phyloP scores from a whole-genome alignment of 2,329 filamentous ascomycete species.

The Sporothrix schenckii region DNA sequence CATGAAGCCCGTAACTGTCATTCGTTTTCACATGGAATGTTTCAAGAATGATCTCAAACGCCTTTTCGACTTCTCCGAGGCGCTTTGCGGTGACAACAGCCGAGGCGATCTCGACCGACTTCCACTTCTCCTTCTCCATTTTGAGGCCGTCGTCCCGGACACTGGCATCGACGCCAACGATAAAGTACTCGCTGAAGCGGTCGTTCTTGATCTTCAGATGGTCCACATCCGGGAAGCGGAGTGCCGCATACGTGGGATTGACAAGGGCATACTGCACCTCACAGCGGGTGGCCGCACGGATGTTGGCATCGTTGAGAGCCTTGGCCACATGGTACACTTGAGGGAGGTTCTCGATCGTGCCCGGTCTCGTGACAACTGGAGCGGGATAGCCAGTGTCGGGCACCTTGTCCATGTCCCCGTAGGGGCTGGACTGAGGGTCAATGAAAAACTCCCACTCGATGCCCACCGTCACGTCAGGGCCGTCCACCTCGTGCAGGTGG shows the following conservation, averaged over 20 bases:
- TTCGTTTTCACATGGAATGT: conserved; percentile 14
- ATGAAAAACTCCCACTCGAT: conserved; percentile 30
- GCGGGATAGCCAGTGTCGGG: background rate
- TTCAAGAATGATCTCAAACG: background rate
- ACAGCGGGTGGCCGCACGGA: background rate
- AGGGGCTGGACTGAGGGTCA: conserved; percentile 5
- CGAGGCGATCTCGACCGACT: conserved; percentile 23
- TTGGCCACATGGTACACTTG: conserved; percentile 24
- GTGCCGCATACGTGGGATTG: background rate
- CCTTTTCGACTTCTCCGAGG: background rate
- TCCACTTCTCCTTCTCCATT: background rate
- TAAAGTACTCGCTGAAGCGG: background rate
- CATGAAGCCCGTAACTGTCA: conserved; percentile 26
- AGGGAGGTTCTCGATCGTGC: background rate
- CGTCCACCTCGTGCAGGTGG: background rate
- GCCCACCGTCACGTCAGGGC: background rate
- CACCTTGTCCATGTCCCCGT: conserved; percentile 10
- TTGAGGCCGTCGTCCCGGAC: conserved; percentile 12
- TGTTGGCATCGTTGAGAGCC: conserved; percentile 14
- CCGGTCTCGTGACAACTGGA: background rate
- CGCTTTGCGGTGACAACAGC: background rate
- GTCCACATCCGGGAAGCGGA: conserved; percentile 10
- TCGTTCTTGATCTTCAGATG: background rate
- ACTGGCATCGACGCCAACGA: conserved; percentile 14
- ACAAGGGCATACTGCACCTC: background rate